Evolutionary conservation across 805 yeast genomes (phyloP), one percentile per base, ranked within the genome.

Genomic region (Sporopachydermia lactativora): DNA sequence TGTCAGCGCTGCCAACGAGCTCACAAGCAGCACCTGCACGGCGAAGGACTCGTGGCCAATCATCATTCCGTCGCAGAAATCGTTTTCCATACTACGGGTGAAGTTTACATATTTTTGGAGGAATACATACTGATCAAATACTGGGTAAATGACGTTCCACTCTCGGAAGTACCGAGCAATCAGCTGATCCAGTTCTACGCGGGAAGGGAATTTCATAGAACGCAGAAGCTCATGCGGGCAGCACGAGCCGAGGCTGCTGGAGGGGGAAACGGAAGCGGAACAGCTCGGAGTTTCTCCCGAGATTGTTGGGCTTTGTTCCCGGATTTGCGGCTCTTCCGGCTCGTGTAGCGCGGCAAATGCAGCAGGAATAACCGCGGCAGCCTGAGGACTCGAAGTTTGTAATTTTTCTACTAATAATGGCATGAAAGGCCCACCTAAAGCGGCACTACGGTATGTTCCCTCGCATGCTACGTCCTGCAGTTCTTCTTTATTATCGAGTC

Each of bases 131-230:
- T 72, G 71, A 50, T 77, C 77, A 39, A 81, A 52, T 8, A 79
- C 63, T 0, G 92, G 88, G 4, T 77, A 58, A 1, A 70, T 57
- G 19, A 65, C 64, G 13, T 78, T 74, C 86, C 89, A 81, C 40
- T 76, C 75, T 43, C 71, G 73, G 55, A 80, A 81, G 51, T 69
- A 81, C 3, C 73, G 51, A 0, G 78, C 66, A n/a, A 77, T 65
- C 34, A 78, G 61, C 15, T 74, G 73, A 51, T 81, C 86, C 42
- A 80, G 50, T 44, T 75, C 75, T 17, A 72, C 49, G 41, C 73
- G 66, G 16, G 73, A 60, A 6, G 68, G 68, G 18, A 68, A 48
- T 8, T 24, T 24, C 8, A 24, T 24, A n/a, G 13, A 8, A 8
- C 31, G 8, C n/a, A 24, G 31, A 24, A 24, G n/a, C n/a, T n/a